These are phyloP conservation scores for Lichtheimia ramosa DNA, from an alignment of 371 early-diverging fungal genomes.

Conservation along the genomic window DNA sequence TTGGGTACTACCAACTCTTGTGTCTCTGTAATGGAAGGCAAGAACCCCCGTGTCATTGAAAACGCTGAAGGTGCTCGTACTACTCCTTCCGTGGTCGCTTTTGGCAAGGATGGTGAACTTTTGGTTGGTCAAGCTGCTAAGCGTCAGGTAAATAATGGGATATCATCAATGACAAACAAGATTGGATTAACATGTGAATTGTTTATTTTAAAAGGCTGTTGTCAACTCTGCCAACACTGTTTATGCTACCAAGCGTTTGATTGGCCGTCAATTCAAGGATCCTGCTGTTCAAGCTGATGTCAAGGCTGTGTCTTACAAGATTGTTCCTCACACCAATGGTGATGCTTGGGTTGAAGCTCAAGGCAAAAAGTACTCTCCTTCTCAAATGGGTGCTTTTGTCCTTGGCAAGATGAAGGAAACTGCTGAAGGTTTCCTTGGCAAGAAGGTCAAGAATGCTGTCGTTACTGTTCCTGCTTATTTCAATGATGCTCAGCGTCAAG, in stretches of 20 bases:
- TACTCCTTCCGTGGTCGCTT: constrained; percentile 97
- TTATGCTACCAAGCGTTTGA: constrained; percentile 93
- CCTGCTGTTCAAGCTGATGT: constrained; percentile 81
- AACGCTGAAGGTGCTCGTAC: constrained; percentile 97
- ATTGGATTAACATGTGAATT: not conserved
- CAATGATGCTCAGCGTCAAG: constrained; percentile 97
- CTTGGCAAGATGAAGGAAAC: constrained; percentile 92
- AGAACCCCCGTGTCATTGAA: constrained; percentile 94
- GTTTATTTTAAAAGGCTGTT: constrained; percentile 59
- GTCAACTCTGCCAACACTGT: constrained; percentile 93
- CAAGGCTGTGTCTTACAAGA: constrained; percentile 88
- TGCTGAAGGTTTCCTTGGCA: constrained; percentile 85
- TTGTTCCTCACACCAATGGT: constrained; percentile 85
- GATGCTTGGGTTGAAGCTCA: constrained; percentile 93
- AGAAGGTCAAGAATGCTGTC: constrained; percentile 89
- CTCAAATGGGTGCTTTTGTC: constrained; percentile 93
- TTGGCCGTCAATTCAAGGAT: constrained; percentile 93
- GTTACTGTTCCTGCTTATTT: constrained; percentile 90
- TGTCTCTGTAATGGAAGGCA: constrained; percentile 97
- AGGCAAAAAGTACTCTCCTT: constrained; percentile 93
- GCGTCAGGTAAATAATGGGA: constrained; percentile 72
- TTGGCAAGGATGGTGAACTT: constrained; percentile 89
- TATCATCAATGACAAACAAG: too few relatives aligned
- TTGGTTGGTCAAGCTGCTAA: constrained; percentile 97
- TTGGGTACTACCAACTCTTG: constrained; percentile 99